A percentile compares a stretch with the other conserved stretches of the same genome.
phyloP scores from a whole-genome alignment of 495 filamentous ascomycete species.

The Talaromyces proteolyticus region DNA sequence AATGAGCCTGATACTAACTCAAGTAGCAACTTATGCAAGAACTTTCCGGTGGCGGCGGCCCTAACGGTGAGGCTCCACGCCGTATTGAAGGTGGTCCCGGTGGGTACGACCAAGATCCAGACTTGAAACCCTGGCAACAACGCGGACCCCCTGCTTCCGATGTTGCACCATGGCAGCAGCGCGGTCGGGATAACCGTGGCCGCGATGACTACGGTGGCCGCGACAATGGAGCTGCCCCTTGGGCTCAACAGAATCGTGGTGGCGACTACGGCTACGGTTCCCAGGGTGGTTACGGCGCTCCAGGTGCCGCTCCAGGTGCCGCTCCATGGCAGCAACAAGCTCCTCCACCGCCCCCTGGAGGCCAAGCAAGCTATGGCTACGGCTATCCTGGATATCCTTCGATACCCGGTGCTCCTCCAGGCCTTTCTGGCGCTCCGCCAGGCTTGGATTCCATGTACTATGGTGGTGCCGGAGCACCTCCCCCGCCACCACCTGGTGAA shows the following conservation, averaged over 20 bases:
- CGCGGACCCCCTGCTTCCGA: conserved; percentile 71
- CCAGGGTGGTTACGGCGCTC: conserved; percentile 22
- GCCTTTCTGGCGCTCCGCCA: conserved; percentile 65
- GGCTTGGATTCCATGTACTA: conserved; percentile 64
- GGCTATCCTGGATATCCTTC: conserved; percentile 54
- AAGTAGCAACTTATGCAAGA: conserved; percentile 93
- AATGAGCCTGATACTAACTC: conserved; percentile 24
- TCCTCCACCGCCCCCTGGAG: conserved; percentile 44
- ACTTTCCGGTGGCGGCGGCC: conserved; percentile 70
- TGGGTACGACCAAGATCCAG: conserved; percentile 50
- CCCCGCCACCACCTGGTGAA: conserved; percentile 50
- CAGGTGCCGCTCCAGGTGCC: conserved; percentile 40
- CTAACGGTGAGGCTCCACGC: conserved; percentile 60
- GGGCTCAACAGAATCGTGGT: conserved; percentile 44
- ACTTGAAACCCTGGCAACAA: conserved; percentile 83
- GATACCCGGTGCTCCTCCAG: conserved; percentile 49
- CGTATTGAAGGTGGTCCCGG: conserved; percentile 85
- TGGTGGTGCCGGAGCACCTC: conserved; percentile 47
- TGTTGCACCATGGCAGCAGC: conserved; percentile 68
- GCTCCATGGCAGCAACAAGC: conserved; percentile 68
- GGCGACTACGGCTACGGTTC: conserved; percentile 46
- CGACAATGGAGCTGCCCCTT: conserved; percentile 44
- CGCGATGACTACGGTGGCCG: conserved; percentile 44
- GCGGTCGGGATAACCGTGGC: conserved; percentile 50
- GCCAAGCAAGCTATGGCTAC: conserved; percentile 45